Percentiles rank a stretch among this genome's conserved stretches.
phyloP scores from a whole-genome alignment of 2,329 filamentous ascomycete species.

The Exophiala viscosa region DNA sequence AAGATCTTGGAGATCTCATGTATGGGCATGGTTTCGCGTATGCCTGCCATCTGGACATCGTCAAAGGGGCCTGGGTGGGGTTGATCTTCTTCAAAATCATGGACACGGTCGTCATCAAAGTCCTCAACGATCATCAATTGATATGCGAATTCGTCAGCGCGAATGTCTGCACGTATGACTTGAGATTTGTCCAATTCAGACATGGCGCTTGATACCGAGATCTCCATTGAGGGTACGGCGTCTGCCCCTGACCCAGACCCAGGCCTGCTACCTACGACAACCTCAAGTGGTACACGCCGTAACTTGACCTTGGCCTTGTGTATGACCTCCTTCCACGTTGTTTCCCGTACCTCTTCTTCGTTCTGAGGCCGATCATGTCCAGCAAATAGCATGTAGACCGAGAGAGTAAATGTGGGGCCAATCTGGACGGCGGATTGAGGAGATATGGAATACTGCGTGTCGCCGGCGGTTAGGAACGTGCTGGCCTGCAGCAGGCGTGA shows the following conservation, averaged over 20 bases:
- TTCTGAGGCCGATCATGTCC: slow-evolving; percentile 64
- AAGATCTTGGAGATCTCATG: slow-evolving; percentile 85
- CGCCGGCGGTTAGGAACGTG: slow-evolving; percentile 80
- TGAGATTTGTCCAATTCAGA: slow-evolving; percentile 5
- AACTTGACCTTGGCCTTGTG: slow-evolving; percentile 87
- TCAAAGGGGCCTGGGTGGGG: slow-evolving; percentile 57
- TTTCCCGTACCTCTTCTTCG: slow-evolving; percentile 57
- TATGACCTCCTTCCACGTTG: slow-evolving; percentile 93
- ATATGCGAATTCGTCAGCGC: slow-evolving; percentile 67
- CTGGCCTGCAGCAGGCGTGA: slow-evolving; percentile 89
- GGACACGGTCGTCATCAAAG: slow-evolving; percentile 66
- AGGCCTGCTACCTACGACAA: slow-evolving; percentile 34
- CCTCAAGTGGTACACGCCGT: slow-evolving; percentile 62
- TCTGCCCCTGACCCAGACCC: slow-evolving; percentile 28
- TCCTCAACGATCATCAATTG: slow-evolving; percentile 81
- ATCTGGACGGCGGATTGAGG: slow-evolving; percentile 69
- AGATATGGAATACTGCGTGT: slow-evolving; percentile 71
- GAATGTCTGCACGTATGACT: slow-evolving; percentile 40
- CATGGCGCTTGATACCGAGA: slow-evolving; percentile 3
- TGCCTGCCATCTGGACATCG: slow-evolving; percentile 59
- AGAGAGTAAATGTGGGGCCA: slow-evolving; percentile 79
- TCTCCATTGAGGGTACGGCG: slow-evolving; percentile 34
- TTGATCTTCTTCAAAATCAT: slow-evolving; percentile 61
- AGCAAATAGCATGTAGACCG: slow-evolving; percentile 91
- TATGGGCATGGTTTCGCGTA: slow-evolving; percentile 64